phyloP scores from a whole-genome alignment of 345 rosid genomes.

The Eutrema yunnanense region DNA sequence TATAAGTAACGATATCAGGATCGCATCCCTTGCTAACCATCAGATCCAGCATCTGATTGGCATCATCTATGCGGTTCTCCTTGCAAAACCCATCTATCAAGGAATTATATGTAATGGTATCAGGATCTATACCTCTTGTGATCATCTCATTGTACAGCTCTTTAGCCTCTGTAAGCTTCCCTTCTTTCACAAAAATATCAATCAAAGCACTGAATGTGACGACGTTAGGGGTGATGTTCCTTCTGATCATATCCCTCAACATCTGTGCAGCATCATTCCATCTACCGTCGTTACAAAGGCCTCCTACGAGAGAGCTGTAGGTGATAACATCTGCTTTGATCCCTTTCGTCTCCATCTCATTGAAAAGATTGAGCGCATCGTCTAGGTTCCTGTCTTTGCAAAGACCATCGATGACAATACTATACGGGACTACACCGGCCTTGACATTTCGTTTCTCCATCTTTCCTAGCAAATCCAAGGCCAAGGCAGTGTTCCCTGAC shows the following conservation, averaged over 20 bases:
- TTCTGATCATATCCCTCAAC: background rate
- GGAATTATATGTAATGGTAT: constrained; percentile 25
- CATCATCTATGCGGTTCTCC: constrained; percentile 23
- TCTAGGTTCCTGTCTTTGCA: background rate
- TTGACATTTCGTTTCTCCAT: constrained; percentile 3
- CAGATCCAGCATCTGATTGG: constrained; percentile 10
- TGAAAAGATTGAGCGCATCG: background rate
- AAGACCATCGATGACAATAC: background rate
- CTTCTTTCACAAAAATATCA: constrained; percentile 4
- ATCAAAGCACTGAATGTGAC: background rate
- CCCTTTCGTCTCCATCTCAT: background rate
- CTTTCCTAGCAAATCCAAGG: background rate
- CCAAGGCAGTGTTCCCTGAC: background rate
- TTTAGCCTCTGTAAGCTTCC: constrained; percentile 20
- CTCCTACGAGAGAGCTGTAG: background rate
- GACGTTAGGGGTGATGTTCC: background rate
- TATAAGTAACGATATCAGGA: constrained; percentile 8
- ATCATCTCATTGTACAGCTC: constrained; percentile 17
- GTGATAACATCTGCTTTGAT: background rate
- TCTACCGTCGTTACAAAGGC: constrained; percentile 1
- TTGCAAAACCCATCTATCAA: constrained; percentile 33
- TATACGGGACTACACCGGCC: constrained; percentile 1
- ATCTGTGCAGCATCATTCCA: constrained; percentile 3
- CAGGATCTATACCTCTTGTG: background rate
- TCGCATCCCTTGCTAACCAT: constrained; percentile 14